Evolutionary conservation across 2,329 filamentous ascomycete genomes (phyloP), one percentile per base, ranked within the genome.

Genomic region (Xylariaceae sp.): DNA sequence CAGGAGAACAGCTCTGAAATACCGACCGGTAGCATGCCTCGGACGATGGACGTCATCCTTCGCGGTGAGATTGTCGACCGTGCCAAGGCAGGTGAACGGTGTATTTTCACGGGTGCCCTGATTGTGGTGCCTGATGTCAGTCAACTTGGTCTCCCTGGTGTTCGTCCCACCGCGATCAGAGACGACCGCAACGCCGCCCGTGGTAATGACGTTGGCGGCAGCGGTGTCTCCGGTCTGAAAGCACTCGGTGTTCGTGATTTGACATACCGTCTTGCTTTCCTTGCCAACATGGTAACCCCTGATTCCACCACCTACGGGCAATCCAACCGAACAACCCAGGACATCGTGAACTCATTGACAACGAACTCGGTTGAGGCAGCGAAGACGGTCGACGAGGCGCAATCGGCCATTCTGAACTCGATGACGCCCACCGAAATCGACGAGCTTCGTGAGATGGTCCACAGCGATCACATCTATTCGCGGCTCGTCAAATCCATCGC

Each of bases 1-100:
- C 94, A 99, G 75, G 94, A 99, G 75, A 99, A 97, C 77, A 96
- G 92, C 66, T 93, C 93, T 3, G 94, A 99, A 73, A 99, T 99
- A 44, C 94, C 94, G 0, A 99, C 94, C 0, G 94, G 94, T 57
- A 97, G 92, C 76, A 99, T 99, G 94, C 94, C 94, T 23, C 85
- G 94, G 61, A 99, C 94, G 2, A 94, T 99, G 85, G 94, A 99
- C 70, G 89, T 99, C 48, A 97, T 99, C 66, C 76, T 99, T 39
- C 88, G 94, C 61, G 94, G 94, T 70, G 94, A 99, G 73, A 97
- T 99, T 78, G 94, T 99, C 30, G 94, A 99, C 69, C 87, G 94
- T 55, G 92, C 93, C 55, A 97, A 97, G 78, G 94, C 94, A 53
- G 94, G 94, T 64, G 94, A 99, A 76, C 97, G 96, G 76, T 99